phyloP scores from a whole-genome alignment of 768 basidiomycete species.

The Auricularia cornea region DNA sequence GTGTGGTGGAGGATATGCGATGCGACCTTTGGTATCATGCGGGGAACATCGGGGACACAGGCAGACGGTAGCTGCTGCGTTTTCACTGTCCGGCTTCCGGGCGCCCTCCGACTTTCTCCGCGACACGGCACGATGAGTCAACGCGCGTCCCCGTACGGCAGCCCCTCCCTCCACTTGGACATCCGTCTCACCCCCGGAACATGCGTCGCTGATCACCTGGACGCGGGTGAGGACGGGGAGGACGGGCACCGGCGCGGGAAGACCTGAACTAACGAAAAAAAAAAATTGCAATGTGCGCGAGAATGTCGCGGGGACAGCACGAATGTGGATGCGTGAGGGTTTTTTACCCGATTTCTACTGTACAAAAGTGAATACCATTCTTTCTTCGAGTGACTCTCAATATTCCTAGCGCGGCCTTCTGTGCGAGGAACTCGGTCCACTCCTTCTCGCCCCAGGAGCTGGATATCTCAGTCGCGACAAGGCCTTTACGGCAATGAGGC shows the following conservation, averaged over 20 bases:
- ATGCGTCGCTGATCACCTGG: no score
- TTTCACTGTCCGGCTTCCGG: not conserved
- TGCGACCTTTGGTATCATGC: conserved; percentile 78
- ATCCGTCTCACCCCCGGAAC: no score
- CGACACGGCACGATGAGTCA: not conserved
- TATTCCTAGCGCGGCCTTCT: conserved; percentile 41
- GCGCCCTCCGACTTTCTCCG: not conserved
- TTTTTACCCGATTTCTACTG: no score
- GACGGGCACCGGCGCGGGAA: no score
- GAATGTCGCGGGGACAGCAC: no score
- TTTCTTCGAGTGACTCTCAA: no score
- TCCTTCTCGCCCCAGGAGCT: conserved; percentile 77
- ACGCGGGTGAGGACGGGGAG: no score
- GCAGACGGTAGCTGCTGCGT: not conserved
- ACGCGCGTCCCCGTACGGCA: not conserved
- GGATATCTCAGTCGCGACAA: conserved; percentile 61
- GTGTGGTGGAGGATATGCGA: conserved; percentile 71
- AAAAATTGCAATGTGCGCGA: no score
- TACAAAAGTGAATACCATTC: no score
- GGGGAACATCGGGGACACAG: not conserved
- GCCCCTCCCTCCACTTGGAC: no score
- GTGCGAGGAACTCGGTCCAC: conserved; percentile 67
- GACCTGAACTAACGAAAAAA: no score
- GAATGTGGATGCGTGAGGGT: no score
- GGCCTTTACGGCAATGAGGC: conserved; percentile 20